These are phyloP conservation scores for Pleurotus cornucopiae DNA, from an alignment of 768 basidiomycete species.

Conservation along the genomic window DNA sequence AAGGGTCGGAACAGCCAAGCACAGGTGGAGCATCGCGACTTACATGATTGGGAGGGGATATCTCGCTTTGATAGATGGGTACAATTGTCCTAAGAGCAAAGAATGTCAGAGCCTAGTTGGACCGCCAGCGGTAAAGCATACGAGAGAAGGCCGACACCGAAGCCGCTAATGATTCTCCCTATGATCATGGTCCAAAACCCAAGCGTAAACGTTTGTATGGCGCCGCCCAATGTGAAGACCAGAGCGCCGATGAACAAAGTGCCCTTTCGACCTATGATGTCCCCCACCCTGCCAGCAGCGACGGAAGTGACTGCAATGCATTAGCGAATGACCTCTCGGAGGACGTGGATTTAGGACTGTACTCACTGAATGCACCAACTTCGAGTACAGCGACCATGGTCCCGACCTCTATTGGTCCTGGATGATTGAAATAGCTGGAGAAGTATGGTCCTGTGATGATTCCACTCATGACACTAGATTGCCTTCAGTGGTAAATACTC, in stretches of 20 bases:
- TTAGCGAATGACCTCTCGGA: not conserved
- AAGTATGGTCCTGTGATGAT: conserved; percentile 88
- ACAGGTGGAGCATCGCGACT: conserved; percentile 16
- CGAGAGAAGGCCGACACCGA: conserved; percentile 86
- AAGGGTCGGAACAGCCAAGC: not conserved
- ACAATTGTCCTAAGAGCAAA: conserved; percentile 70
- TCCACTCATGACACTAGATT: conserved; percentile 77
- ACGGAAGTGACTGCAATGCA: conserved; percentile 71
- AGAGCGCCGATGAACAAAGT: conserved; percentile 81
- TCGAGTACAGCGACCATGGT: conserved; percentile 96
- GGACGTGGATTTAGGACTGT: not conserved
- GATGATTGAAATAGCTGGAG: conserved; percentile 76
- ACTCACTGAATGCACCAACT: conserved; percentile 83
- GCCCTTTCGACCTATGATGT: conserved; percentile 78
- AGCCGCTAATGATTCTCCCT: conserved; percentile 80
- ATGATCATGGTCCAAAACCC: conserved; percentile 81
- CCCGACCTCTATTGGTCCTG: conserved; percentile 71
- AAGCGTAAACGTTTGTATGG: conserved; percentile 76
- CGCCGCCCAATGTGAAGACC: conserved; percentile 83
- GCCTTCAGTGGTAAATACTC: conserved; percentile 6
- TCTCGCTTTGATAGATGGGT: conserved; percentile 93
- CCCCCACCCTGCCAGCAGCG: conserved; percentile 85
- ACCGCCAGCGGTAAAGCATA: conserved; percentile 27
- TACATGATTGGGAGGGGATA: conserved; percentile 88
- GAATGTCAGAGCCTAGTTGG: not conserved